Evolutionary conservation across 768 basidiomycete genomes (phyloP), one percentile per base, ranked within the genome.

Genomic region (Lactarius evosmus): DNA sequence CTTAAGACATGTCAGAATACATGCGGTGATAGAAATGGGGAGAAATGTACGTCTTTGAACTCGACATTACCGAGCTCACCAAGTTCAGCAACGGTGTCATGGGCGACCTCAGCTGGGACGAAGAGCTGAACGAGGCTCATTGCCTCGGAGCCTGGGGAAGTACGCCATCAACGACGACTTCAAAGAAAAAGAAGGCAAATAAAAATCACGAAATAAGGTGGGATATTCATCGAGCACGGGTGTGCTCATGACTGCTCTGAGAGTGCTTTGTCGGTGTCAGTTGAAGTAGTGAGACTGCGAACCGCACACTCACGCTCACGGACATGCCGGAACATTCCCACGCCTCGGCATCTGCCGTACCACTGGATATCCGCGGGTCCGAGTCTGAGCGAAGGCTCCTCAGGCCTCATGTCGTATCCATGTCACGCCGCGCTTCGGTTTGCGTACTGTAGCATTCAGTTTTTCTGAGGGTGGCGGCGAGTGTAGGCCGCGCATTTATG

Each of bases 41-140:
- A 41, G 52, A 19, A 7, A 75, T 90, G 69, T 70, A 95, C 94
- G 77, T 99, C 97, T 78, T 95, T 96, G 78, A 98, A 97, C 74
- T 98, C 94, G 30, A 98, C 90, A 75, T 96, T 83, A 52, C 95
- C 94, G 50, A 98, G 85, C 75, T 97, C 94, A 69, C 93, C 97
- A 19, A 99, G 85, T 74, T 96, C 94, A 58, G 90, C 87, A 65
- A 98, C 93, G 53, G 96, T 93, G 73, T 98, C 94, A 75, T 99
- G 97, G 32, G 95, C 93, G 66, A 96, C 93, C 82, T 99, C 97
- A 41, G 91, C 89, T 50, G 96, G 97, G 69, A 98, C 90, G 74
- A 94, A 95, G 71, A 99, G 87, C 81, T 98, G 94, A 67, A 96
- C 91, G 78, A 95, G 80, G 82, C 94, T 96, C 95, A 98, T 98